These are phyloP conservation scores for Neocallimastix lanati DNA, from an alignment of 192 early-diverging fungal genomes.

Conservation along the genomic window DNA sequence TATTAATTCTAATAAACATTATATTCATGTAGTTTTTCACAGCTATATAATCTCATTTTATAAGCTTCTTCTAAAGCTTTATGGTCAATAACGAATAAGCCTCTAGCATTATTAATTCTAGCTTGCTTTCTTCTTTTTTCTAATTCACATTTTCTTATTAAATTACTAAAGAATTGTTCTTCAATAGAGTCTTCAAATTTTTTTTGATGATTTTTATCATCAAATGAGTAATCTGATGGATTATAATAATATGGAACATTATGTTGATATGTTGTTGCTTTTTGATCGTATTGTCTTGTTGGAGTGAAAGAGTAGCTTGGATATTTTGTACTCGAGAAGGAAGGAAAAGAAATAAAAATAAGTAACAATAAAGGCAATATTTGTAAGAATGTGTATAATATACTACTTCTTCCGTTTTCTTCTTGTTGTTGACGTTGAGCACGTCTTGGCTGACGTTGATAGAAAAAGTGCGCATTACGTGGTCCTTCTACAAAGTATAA, in stretches of 20 bases:
- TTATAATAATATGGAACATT: not conserved
- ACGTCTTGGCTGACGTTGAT: not conserved
- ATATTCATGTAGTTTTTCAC: not conserved
- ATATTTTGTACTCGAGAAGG: not conserved
- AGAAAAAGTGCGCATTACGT: not conserved
- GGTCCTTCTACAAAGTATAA: not conserved
- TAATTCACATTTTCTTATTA: not conserved
- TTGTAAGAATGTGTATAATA: not conserved
- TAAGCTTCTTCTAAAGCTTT: not conserved
- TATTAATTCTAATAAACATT: too few species aligned
- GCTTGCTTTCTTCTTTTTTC: not conserved
- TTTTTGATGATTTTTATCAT: not conserved
- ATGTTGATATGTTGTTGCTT: not conserved
- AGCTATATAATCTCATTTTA: not conserved
- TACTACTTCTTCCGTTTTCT: not conserved
- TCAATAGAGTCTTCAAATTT: not conserved
- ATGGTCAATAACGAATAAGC: not conserved
- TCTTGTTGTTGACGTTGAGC: not conserved
- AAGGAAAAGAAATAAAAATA: not conserved
- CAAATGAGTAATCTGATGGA: not conserved
- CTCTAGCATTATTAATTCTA: not conserved
- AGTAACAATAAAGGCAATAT: not conserved
- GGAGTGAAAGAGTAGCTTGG: not conserved
- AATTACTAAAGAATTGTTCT: not conserved
- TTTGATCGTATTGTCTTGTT: not conserved